Percentiles rank a stretch among this genome's conserved stretches.
Conservation (phyloP, 345 rosid genomes). For the Lepidium aucheri region DNA sequence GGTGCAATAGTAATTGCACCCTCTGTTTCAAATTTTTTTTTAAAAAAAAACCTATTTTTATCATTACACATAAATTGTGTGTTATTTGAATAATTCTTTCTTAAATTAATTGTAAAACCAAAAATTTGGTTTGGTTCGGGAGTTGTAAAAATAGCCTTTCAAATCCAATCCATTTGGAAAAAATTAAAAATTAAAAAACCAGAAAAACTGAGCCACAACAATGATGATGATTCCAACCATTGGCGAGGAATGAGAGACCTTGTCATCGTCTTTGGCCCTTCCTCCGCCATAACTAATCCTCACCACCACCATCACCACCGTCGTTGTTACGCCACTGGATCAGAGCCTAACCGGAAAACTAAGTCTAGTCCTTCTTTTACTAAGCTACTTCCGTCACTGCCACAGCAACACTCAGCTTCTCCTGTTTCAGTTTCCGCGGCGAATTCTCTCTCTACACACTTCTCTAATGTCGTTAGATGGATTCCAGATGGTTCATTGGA, state of each 20-base stretch:
- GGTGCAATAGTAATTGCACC: too few relatives aligned
- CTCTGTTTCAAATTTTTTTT: too few relatives aligned
- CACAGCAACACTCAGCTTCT: conserved; percentile 17
- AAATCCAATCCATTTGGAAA: conserved; percentile 45
- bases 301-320: conserved; percentile 22
- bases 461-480: conserved; percentile 30
- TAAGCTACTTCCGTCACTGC: conserved; percentile 22
- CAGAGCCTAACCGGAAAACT: conserved; percentile 16
- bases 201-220: conserved; percentile 8
- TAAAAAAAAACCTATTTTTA: too few relatives aligned
- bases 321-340: conserved; percentile 27
- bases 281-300: conserved; percentile 36
- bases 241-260: conserved; percentile 54
- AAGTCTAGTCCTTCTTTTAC: conserved; percentile 24
- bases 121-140: conserved; percentile 11
- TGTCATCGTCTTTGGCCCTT: conserved; percentile 51
- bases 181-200: not conserved
- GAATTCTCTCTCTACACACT: conserved; percentile 16
- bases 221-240: conserved; percentile 25
- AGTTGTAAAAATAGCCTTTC: conserved; percentile 45
- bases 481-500: conserved; percentile 26
- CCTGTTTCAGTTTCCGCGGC: conserved; percentile 24
- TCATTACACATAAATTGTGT: too few relatives aligned
- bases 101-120: not conserved
- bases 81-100: too few relatives aligned